Base-by-base conservation (phyloP, 345 rosid species). In the Xanthoceras sorbifolium region DNA sequence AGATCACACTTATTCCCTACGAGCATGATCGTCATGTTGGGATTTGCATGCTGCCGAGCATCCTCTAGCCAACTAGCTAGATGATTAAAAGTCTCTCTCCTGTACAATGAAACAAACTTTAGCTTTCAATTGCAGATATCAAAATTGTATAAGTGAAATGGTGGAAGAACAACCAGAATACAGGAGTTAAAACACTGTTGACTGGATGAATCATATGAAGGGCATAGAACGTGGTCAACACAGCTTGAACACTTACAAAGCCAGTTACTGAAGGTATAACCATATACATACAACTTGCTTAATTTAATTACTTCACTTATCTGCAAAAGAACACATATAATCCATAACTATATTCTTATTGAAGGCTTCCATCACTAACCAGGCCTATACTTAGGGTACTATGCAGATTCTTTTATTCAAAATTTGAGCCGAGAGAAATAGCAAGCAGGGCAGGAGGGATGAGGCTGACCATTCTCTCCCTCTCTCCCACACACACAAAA, bases 61-160 rank as follows among this genome's bases (percentile, higher is more conserved):
- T 96, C 99, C 77, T 92, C 99, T 72, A 96, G 84, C 99, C 99
- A 96, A 86, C 92, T 91, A 6, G 99, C 94, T 61, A 96, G 85
- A 90, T 96, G 99, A 85, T 96, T 96, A 81, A 95, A 93, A 4
- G 98, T 96, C 85, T 96, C 98, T 83, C 97, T 93, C 93, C 99
- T 93, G 76, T 59, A 82, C 28, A 69, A 77, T 71, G 26, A 14
- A 80, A 71, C 7, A 74, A 59, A n/a, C 38, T 78, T 75, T 48
- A 54, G 44, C 9, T 59, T 78, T 65, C 40, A 80, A 76, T 69
- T 63, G 8, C 42, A 75, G 67, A 36, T 44, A 40, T n/a, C 69
- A 17, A 28, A 26, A 26, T 15, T 0, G 3, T 5, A 15, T 7
- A 0, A 64, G 34, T 23, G 61, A 28, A 25, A 20, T 18, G 20